phyloP scores from a whole-genome alignment of 2,329 filamentous ascomycete species.

The Passalora sequoiae region DNA sequence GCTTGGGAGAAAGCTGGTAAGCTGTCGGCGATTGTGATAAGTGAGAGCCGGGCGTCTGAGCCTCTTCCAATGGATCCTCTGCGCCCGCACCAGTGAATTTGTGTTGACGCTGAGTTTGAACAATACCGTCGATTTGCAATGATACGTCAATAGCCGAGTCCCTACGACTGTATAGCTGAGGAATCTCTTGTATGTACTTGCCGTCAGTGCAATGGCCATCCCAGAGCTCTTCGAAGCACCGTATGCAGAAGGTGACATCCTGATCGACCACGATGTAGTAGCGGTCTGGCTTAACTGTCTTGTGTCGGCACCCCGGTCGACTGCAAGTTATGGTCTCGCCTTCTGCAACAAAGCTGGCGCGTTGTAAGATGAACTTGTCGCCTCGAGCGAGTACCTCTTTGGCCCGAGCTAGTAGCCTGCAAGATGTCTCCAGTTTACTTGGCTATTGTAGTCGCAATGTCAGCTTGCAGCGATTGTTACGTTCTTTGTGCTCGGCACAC shows the following conservation, averaged over 20 bases:
- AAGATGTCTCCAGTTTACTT: neutral
- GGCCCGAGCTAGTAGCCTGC: neutral
- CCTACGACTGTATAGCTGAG: neutral
- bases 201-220: conserved; percentile 11
- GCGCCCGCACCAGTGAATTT: neutral
- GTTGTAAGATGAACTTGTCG: conserved; percentile 1
- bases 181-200: neutral
- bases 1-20: neutral
- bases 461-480: neutral
- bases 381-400: neutral
- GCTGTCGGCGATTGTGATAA: neutral
- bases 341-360: conserved; percentile 7
- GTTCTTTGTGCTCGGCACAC: conserved; percentile 4
- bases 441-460: neutral
- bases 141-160: conserved; percentile 3
- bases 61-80: neutral
- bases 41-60: neutral
- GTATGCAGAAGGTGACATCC: conserved; percentile 15
- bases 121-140: neutral
- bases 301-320: conserved; percentile 3
- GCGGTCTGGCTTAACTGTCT: neutral
- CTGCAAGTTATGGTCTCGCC: conserved; percentile 5
- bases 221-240: conserved; percentile 21
- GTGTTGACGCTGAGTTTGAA: neutral
- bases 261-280: conserved; percentile 2